These are phyloP conservation scores for Taxillus chinensis DNA, from an alignment of 164 flowering plant genomes.

Conservation along the genomic window DNA sequence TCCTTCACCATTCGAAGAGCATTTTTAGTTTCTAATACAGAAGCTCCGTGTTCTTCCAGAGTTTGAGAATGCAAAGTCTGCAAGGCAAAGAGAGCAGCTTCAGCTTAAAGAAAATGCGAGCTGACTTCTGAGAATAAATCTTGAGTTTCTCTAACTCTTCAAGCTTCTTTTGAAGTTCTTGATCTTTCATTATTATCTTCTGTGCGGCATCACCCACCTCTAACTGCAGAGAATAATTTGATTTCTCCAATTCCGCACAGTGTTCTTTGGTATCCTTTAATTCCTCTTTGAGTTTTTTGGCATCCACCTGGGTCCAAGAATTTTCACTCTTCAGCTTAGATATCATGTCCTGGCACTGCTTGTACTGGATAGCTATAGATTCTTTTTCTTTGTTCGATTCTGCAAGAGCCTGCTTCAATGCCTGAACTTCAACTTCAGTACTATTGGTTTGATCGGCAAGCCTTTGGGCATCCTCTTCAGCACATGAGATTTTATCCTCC, in stretches of 20 bases:
- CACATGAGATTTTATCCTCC: constrained; percentile 29
- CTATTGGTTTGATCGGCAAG: constrained; percentile 27
- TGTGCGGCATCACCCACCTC: constrained; percentile 43
- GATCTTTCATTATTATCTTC: constrained; percentile 49
- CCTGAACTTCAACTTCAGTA: constrained; percentile 37
- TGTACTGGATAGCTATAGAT: constrained; percentile 30
- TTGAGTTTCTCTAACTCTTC: constrained; percentile 55
- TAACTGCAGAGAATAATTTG: constrained; percentile 47
- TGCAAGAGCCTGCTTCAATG: constrained; percentile 31
- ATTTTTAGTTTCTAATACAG: constrained; percentile 51
- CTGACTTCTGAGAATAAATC: constrained; percentile 43
- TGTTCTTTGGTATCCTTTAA: constrained; percentile 50
- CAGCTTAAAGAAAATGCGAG: constrained; percentile 36
- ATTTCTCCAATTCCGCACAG: constrained; percentile 33
- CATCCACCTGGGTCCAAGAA: constrained; percentile 40
- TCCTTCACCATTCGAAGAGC: constrained; percentile 57
- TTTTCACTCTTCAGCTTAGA: constrained; percentile 49
- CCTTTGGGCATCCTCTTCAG: constrained; percentile 32
- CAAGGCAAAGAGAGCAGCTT: constrained; percentile 42
- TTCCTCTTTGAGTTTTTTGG: constrained; percentile 29
- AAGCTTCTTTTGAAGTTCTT: constrained; percentile 51
- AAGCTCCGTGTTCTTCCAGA: constrained; percentile 56
- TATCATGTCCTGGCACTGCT: constrained; percentile 45
- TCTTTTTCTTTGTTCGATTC: constrained; percentile 42
- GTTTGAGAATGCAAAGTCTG: constrained; percentile 55